Base-by-base conservation (phyloP, 768 basidiomycete species). In the Russula foetens region DNA sequence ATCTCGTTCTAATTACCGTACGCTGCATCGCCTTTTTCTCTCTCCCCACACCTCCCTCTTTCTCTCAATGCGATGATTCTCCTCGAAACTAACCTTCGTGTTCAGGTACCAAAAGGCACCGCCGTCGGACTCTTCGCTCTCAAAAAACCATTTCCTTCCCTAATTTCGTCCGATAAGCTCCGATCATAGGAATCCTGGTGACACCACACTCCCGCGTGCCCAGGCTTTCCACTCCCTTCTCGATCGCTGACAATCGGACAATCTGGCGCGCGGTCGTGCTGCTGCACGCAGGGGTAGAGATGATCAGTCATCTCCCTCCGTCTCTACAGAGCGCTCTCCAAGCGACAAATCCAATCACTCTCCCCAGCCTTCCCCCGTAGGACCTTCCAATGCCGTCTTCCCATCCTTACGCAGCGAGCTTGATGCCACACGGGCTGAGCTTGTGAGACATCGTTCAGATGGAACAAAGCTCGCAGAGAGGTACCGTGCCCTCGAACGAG, bases 401-500 rank as follows among this genome's bases (percentile, higher is more conserved):
- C 45, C 71, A 57, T 71, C 74, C 64, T 76, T 82, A 77, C 79
- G 80, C 65, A 78, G 84, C n/a, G n/a, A n/a, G n/a, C n/a, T n/a
- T n/a, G n/a, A n/a, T n/a, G n/a, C n/a, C n/a, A n/a, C n/a, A n/a
- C 58, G 56, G 83, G 79, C 69, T 74, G 77, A 62, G 81, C 84
- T 58, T 77, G 84, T 35, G 75, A 79, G 51, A 79, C 78, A 60
- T 76, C 79, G 79, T 62, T 71, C 75, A 57, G 82, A 86, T 53
- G 75, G 81, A 21, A 71, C 77, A 28, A 81, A 79, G 49, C 73
- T 85, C 35, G 79, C 85, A 56, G 88, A 88, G 63, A 78, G 81
- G 19, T 85, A 81, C 72, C 80, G 76, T 70, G 71, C 77, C 68
- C 75, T 89, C 51, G 87, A 90, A 67, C 79, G 75, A 66, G 77